Percentiles rank a stretch among this genome's conserved stretches.
Conservation (phyloP, 83 land plant genomes). For the Picea abies region DNA sequence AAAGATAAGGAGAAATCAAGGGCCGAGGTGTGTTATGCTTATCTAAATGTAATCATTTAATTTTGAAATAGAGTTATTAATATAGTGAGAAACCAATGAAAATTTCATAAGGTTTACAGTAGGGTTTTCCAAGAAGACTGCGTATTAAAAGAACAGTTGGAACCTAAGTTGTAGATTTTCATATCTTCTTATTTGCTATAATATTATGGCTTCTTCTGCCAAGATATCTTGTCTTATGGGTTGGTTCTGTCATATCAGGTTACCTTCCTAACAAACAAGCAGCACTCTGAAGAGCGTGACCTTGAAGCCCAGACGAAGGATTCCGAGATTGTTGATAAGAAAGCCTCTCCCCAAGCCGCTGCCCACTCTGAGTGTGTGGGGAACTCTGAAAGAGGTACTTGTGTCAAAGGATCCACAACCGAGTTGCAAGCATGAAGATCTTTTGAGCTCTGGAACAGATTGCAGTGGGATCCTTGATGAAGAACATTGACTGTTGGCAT, state of each 20-base stretch:
- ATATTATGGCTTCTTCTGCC: background rate
- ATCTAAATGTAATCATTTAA: background rate
- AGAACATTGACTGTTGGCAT: slow-evolving; percentile 8
- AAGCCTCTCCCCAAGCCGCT: background rate
- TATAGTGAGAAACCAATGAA: background rate
- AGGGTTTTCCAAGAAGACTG: background rate
- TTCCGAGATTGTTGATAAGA: background rate
- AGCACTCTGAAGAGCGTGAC: background rate
- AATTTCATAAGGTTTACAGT: too few species aligned
- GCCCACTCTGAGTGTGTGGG: background rate
- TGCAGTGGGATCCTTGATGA: slow-evolving; percentile 16
- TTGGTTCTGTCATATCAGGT: slow-evolving; percentile 10
- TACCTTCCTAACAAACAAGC: background rate
- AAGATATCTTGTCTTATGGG: background rate
- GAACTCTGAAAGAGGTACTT: background rate
- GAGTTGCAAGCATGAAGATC: slow-evolving; percentile 12
- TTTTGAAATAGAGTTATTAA: background rate
- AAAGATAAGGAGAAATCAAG: slow-evolving; percentile 54
- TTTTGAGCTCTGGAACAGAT: slow-evolving; percentile 9
- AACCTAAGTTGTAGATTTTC: background rate
- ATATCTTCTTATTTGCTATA: background rate
- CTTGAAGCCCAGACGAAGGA: slow-evolving; percentile 2
- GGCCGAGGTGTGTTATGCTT: slow-evolving; percentile 35
- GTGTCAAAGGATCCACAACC: background rate
- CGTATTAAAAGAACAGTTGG: background rate